phyloP scores from a whole-genome alignment of 2,329 filamentous ascomycete genomes.

The Colletotrichum falcatum region DNA sequence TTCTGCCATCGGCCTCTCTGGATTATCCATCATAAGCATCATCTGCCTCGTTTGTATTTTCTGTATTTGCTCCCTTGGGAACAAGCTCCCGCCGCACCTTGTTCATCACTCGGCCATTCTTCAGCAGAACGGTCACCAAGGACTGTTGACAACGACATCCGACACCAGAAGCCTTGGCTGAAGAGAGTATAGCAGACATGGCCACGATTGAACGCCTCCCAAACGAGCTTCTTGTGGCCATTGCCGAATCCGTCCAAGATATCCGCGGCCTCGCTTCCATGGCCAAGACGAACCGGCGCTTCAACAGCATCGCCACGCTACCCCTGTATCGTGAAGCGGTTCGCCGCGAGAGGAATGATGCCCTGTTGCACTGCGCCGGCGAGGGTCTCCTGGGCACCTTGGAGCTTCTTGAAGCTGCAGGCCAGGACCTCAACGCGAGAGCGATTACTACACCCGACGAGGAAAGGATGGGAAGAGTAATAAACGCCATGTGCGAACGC shows the following conservation, averaged over 20 bases:
- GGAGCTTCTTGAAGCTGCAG: not conserved
- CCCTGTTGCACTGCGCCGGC: constrained; percentile 5
- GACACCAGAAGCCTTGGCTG: not conserved
- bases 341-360: not conserved
- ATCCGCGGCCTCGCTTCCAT: constrained; percentile 15
- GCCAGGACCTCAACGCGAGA: not conserved
- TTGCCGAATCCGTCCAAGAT: not conserved
- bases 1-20: not conserved
- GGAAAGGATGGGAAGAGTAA: rapidly evolving
- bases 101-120: not conserved
- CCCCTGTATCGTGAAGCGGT: constrained; percentile 2
- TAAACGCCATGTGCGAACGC: not conserved
- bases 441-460: not conserved
- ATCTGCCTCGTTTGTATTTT: not conserved
- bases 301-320: not conserved
- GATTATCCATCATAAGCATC: not conserved
- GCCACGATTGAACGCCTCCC: not conserved
- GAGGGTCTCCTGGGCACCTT: not conserved
- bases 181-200: not conserved
- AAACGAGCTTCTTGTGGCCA: not conserved
- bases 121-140: no score
- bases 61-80: not conserved
- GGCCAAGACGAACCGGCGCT: constrained; percentile 7
- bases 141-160: not conserved
- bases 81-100: not conserved